Evolutionary conservation across 2,329 filamentous ascomycete species (phyloP), one percentile per base, ranked within the genome.

Genomic region (Gnomoniopsis sp.): DNA sequence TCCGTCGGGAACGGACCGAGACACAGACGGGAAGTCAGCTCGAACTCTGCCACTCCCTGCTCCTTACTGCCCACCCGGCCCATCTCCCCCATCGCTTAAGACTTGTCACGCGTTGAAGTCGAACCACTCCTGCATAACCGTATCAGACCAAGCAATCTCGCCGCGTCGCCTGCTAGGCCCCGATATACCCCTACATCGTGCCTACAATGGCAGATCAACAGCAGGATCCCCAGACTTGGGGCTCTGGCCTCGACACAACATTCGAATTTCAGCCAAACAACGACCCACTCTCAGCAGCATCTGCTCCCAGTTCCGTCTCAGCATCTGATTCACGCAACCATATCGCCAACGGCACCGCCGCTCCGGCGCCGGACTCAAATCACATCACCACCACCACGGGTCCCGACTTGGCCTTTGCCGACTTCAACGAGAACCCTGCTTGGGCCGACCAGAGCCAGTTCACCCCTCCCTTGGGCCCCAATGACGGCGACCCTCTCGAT

Each of bases 111-210:
- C 63, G 65, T 67, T 64, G 64, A 71, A 71, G 68, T 71, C 69
- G 68, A 70, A 71, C 68, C 68, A 71, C 63, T 63, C 62, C 61
- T 67, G 69, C 69, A 69, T 70, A 65, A 68, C 59, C 67, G 67
- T 65, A 69, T 68, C 64, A 60, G 64, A 66, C 69, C 66, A 69
- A 59, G 43, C 49, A 61, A 46, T 56, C 14, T 53, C 48, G 46
- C 53, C 59, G 50, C 44, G 52, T 53, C 55, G 43, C 43, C 48
- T 52, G 52, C 26, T 30, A 30, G 26, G 26, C 34, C 48, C 44
- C 43, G 33, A 38, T 52, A 30, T n/a, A 19, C 44, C 53, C 21
- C 55, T 61, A 52, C 51, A 52, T 53, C 51, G 55, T 34, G 61
- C 51, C 61, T 63, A 63, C 56, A 60, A 72, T 72, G 70, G 62